Evolutionary conservation across 805 yeast species (phyloP).

Genomic region (Ogataea siamensis): DNA sequence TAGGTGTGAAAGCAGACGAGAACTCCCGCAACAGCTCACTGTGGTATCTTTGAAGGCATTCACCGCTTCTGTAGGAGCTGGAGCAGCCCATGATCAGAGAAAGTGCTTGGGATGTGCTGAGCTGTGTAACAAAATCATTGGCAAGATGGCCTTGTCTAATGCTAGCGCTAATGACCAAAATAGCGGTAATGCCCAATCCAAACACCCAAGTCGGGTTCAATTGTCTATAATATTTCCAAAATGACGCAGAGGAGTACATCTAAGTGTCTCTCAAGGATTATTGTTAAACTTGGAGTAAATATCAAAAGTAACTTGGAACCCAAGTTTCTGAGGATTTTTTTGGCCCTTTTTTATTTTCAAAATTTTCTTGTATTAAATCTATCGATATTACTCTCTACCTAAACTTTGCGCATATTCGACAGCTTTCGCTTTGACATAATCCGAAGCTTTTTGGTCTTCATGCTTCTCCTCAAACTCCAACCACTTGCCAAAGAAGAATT

Average conservation of each 20-base stretch:
- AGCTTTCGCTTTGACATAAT: constrained; percentile 89
- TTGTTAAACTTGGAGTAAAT: neutral
- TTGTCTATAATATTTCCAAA: neutral
- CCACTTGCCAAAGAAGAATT: constrained; percentile 94
- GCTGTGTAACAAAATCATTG: constrained; percentile 1
- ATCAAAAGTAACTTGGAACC: neutral
- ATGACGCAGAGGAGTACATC: constrained; percentile 1
- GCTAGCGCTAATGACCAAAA: constrained; percentile 18
- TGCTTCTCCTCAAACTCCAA: constrained; percentile 69
- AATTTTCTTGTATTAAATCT: constrained; percentile 5
- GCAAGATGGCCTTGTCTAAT: constrained; percentile 6
- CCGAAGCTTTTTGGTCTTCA: constrained; percentile 67
- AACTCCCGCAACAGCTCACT: constrained; percentile 14
- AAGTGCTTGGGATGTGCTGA: constrained; percentile 3
- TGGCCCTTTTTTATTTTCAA: constrained; percentile 5
- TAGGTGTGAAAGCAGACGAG: constrained; percentile 13
- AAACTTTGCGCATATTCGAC: constrained; percentile 53
- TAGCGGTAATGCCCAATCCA: constrained; percentile 6
- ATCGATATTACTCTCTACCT: constrained; percentile 15
- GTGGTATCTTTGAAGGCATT: constrained; percentile 17
- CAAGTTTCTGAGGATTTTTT: neutral
- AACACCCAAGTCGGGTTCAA: constrained; percentile 9
- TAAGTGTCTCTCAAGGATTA: neutral
- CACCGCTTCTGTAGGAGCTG: constrained; percentile 14
- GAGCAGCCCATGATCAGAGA: constrained; percentile 16